These are phyloP conservation scores for Fraxinus dipetala DNA, from an alignment of 305 asterid species.

Conservation along the genomic window DNA sequence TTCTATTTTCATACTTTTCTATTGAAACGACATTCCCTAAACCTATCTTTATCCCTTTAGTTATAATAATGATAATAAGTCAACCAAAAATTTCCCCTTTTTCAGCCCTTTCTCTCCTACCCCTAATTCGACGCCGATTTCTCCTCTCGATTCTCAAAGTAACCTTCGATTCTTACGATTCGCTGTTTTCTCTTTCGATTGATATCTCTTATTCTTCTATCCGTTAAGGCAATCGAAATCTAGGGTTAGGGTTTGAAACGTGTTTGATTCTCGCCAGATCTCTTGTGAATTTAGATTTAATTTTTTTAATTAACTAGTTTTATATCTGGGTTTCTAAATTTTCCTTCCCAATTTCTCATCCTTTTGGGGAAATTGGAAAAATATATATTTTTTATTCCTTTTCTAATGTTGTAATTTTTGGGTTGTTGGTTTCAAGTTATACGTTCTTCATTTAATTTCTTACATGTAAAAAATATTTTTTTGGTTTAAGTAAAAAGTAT, in stretches of 20 bases:
- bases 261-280: slow-evolving; percentile 15
- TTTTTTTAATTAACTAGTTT: slow-evolving; percentile 10
- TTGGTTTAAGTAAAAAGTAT: background rate
- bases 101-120: slow-evolving; percentile 12
- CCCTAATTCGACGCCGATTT: slow-evolving; percentile 19
- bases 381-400: too few relatives aligned
- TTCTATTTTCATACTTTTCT: slow-evolving; percentile 15
- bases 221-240: slow-evolving; percentile 16
- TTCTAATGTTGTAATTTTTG: background rate
- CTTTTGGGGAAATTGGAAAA: background rate
- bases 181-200: slow-evolving; percentile 22
- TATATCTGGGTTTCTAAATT: background rate
- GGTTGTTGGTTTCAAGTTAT: background rate
- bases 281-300: slow-evolving; percentile 4
- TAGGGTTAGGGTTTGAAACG: slow-evolving; percentile 44
- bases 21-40: background rate
- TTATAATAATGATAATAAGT: background rate
- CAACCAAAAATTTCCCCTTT: background rate
- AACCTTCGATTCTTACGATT: slow-evolving; percentile 22
- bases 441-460: background rate
- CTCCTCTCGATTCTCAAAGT: slow-evolving; percentile 18
- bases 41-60: slow-evolving; percentile 25
- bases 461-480: background rate
- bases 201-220: slow-evolving; percentile 18
- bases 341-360: background rate